These are phyloP conservation scores for Salix brachista DNA, from an alignment of 345 rosid species.

Conservation along the genomic window DNA sequence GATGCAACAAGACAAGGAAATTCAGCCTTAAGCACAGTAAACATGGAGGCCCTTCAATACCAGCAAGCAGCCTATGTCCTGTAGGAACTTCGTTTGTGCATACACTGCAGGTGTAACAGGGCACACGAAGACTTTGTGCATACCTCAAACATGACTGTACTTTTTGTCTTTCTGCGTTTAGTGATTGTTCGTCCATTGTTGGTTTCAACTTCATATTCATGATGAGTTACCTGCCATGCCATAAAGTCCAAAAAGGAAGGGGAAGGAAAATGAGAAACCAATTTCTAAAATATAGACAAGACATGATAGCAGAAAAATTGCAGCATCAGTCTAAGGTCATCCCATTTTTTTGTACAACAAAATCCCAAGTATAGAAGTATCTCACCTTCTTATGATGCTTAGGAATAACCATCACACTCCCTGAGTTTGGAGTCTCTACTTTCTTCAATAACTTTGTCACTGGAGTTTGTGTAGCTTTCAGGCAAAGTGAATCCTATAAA, in stretches of 20 bases:
- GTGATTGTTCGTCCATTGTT: constrained; percentile 57
- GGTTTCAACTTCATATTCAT: constrained; percentile 70
- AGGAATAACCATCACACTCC: constrained; percentile 46
- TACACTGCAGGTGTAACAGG: not conserved
- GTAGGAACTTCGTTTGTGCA: not conserved
- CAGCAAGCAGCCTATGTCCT: not conserved
- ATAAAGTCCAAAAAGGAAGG: constrained; percentile 2
- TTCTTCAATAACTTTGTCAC: constrained; percentile 52
- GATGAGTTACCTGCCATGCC: constrained; percentile 58
- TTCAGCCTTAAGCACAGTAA: constrained; percentile 8
- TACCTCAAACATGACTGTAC: constrained; percentile 79
- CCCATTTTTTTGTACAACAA: not conserved
- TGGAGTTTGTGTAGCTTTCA: constrained; percentile 49
- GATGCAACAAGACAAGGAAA: constrained; percentile 21
- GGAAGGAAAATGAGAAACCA: not conserved
- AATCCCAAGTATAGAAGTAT: not conserved
- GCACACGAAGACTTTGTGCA: constrained; percentile 4
- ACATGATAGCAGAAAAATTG: not conserved
- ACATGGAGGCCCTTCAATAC: not conserved
- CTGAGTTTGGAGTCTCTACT: constrained; percentile 45
- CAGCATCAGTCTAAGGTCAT: not conserved
- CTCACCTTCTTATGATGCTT: constrained; percentile 71
- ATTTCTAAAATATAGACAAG: not conserved
- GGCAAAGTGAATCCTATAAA: constrained; percentile 50
- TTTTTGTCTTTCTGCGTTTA: constrained; percentile 62